Evolutionary conservation across 306 rosid species (phyloP).

Genomic region (Albizia julibrissin): DNA sequence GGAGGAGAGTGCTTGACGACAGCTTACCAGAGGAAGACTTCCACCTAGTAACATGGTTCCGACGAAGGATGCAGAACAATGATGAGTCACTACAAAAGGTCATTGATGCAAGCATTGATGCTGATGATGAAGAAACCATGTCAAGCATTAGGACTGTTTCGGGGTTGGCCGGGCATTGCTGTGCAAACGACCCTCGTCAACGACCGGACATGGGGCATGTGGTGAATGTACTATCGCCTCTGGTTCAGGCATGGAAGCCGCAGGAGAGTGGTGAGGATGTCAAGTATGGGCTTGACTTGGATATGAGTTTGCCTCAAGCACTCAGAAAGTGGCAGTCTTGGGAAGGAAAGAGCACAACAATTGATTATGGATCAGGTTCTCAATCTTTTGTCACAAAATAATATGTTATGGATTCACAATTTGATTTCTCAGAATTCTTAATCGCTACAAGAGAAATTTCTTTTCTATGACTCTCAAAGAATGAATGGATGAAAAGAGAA

Average conservation of each 20-base stretch:
- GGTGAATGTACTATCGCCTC: slow-evolving; percentile 60
- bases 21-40: slow-evolving; percentile 75
- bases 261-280: slow-evolving; percentile 16
- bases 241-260: slow-evolving; percentile 61
- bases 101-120: slow-evolving; percentile 45
- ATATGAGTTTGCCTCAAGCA: slow-evolving; percentile 48
- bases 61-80: slow-evolving; percentile 45
- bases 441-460: no score
- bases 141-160: slow-evolving; percentile 49
- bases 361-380: slow-evolving; percentile 16
- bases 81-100: slow-evolving; percentile 43
- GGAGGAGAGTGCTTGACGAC: slow-evolving; percentile 81
- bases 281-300: slow-evolving; percentile 38
- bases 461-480: background rate
- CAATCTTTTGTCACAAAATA: background rate
- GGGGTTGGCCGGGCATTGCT: slow-evolving; percentile 63
- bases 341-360: slow-evolving; percentile 30
- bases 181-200: slow-evolving; percentile 59
- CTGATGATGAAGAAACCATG: slow-evolving; percentile 45
- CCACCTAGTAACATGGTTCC: slow-evolving; percentile 85
- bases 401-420: background rate
- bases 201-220: slow-evolving; percentile 64
- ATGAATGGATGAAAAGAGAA: background rate
- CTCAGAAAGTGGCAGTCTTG: slow-evolving; percentile 58
- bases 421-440: no score